A percentile compares a stretch with the other conserved stretches of the same genome.
These are phyloP conservation scores for Nicotiana benthamiana DNA, from an alignment of 257 asterid species.

Conservation along the genomic window DNA sequence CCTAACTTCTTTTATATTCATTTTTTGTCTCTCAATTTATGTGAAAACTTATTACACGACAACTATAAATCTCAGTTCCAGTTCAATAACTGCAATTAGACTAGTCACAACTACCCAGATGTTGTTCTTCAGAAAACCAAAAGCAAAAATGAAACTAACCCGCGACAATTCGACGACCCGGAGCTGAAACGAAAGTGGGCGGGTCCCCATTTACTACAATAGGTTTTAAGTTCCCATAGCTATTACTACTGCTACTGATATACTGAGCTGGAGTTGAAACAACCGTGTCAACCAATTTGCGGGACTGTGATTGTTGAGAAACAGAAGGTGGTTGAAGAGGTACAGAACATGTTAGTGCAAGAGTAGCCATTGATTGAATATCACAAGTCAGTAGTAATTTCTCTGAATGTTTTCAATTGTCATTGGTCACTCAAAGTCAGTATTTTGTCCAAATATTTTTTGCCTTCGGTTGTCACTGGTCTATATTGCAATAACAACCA, in stretches of 20 bases:
- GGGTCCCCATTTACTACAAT: constrained; percentile 74
- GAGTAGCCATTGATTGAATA: constrained; percentile 17
- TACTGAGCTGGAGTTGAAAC: constrained; percentile 23
- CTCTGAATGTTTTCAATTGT: background rate
- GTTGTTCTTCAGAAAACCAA: background rate
- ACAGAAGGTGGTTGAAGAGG: constrained; percentile 34
- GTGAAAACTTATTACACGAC: too few species aligned
- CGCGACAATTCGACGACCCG: constrained; percentile 85
- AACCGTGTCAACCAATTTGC: constrained; percentile 12
- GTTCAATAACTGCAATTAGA: too few species aligned
- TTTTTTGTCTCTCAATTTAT: too few species aligned
- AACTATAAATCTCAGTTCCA: too few species aligned
- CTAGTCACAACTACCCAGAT: background rate
- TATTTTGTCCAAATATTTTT: background rate
- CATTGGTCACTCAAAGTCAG: background rate
- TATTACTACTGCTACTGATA: background rate
- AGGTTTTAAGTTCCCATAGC: constrained; percentile 36
- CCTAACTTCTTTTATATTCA: too few species aligned
- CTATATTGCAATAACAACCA: background rate
- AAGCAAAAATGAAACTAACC: constrained; percentile 29
- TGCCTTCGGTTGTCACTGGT: background rate
- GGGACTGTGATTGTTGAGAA: constrained; percentile 18
- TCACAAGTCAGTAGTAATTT: too few species aligned
- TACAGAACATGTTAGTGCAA: constrained; percentile 38
- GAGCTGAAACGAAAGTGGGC: constrained; percentile 91